A percentile compares a stretch with the other conserved stretches of the same genome.
Evolutionary conservation across 495 filamentous ascomycete species (phyloP).

Genomic region (Aspergillus nanangensis): DNA sequence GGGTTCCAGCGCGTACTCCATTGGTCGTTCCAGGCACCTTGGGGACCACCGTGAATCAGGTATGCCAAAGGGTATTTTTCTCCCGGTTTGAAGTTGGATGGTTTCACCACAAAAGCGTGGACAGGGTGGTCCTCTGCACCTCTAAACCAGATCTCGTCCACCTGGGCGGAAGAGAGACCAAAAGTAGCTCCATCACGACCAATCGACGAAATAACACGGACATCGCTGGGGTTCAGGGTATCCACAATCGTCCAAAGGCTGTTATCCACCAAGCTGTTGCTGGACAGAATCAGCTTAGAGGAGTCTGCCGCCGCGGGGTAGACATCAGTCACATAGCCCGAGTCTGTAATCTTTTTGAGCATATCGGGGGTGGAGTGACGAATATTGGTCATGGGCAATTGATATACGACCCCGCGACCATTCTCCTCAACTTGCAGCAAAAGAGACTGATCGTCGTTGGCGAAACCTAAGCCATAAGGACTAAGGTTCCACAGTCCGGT

Average conservation of each 20-base stretch:
- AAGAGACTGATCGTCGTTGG: conserved; percentile 57
- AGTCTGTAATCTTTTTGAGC: conserved; percentile 52
- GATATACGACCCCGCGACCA: conserved; percentile 60
- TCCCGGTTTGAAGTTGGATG: conserved; percentile 66
- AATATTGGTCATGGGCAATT: conserved; percentile 51
- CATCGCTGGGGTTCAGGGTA: conserved; percentile 36
- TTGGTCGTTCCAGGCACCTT: conserved; percentile 76
- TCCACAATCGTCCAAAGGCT: conserved; percentile 60
- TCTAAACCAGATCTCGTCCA: conserved; percentile 69
- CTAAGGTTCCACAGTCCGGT: conserved; percentile 64
- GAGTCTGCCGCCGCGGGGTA: conserved; percentile 44
- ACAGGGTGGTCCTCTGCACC: conserved; percentile 58
- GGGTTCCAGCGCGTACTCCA: conserved; percentile 94
- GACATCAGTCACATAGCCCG: conserved; percentile 59
- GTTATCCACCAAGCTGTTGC: conserved; percentile 64
- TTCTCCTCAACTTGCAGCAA: conserved; percentile 64
- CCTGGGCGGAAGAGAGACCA: conserved; percentile 56
- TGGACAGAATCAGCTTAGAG: conserved; percentile 57
- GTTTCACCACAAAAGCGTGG: conserved; percentile 80
- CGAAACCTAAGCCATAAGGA: conserved; percentile 62
- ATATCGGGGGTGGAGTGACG: conserved; percentile 44
- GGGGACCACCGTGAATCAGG: conserved; percentile 85
- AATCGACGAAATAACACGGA: conserved; percentile 56
- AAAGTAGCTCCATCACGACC: conserved; percentile 65
- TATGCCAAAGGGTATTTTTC: conserved; percentile 80